A percentile compares a stretch with the other conserved stretches of the same genome.
phyloP scores from a whole-genome alignment of 1,284 basidiomycete species.

The Pisolithus thermaeus region DNA sequence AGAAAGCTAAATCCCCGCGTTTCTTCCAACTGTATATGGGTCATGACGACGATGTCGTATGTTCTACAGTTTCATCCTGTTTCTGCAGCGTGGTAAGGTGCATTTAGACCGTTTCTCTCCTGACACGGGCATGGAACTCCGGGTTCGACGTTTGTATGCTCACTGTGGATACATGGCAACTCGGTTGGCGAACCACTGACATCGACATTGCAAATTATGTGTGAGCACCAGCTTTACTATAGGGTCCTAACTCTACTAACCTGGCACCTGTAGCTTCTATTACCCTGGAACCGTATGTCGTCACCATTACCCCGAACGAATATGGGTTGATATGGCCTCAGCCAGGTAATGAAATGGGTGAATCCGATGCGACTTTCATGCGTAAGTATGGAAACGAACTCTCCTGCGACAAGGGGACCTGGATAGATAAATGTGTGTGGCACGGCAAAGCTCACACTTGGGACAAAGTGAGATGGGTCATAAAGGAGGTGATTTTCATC shows the following conservation, averaged over 20 bases:
- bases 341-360: no score
- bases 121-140: slow-evolving; percentile 43
- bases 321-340: no score
- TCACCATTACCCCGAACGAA: no score
- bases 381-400: slow-evolving; percentile 42
- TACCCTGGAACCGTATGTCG: no score
- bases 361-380: slow-evolving; percentile 53
- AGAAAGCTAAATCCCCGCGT: no score
- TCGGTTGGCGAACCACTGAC: slow-evolving; percentile 57
- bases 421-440: slow-evolving; percentile 52
- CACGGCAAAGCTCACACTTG: slow-evolving; percentile 55
- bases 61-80: no score
- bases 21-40: no score
- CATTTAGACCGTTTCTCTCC: slow-evolving; percentile 37
- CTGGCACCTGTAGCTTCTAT: no score
- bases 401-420: slow-evolving; percentile 41
- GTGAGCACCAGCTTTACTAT: slow-evolving; percentile 2
- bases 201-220: slow-evolving; percentile 48
- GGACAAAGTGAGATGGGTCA: slow-evolving; percentile 48
- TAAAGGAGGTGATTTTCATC: slow-evolving; percentile 30
- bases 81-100: neutral
- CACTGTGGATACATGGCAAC: slow-evolving; percentile 56
- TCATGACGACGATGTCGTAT: no score
- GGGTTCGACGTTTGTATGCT: slow-evolving; percentile 50
- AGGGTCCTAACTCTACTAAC: no score